phyloP scores from a whole-genome alignment of 192 early-diverging fungal species.

The Chytriomyces sp. region DNA sequence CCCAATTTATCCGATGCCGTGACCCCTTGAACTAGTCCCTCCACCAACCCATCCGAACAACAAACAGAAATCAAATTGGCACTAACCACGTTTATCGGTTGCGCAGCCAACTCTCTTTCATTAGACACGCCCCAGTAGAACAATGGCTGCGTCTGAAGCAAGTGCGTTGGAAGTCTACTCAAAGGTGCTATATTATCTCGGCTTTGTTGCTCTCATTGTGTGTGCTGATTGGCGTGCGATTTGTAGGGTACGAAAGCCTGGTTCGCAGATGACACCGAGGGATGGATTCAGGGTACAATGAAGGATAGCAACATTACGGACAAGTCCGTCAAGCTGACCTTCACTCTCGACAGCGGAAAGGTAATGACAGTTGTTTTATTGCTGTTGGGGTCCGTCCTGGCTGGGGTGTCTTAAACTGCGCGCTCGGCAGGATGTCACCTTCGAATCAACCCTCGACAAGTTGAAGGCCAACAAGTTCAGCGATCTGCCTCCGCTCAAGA shows the following conservation, averaged over 20 bases:
- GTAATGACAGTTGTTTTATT: slow-evolving; percentile 55
- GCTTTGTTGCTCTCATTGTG: background rate
- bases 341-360: slow-evolving; percentile 63
- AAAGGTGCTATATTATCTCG: slow-evolving; percentile 16
- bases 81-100: too few relatives aligned
- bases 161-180: slow-evolving; percentile 30
- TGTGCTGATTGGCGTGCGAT: background rate
- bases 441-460: slow-evolving; percentile 73
- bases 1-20: too few relatives aligned
- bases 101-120: too few relatives aligned
- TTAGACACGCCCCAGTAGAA: background rate
- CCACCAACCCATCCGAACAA: too few relatives aligned
- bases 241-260: slow-evolving; percentile 71
- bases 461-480: slow-evolving; percentile 69
- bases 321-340: slow-evolving; percentile 68
- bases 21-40: too few relatives aligned
- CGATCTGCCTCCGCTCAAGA: slow-evolving; percentile 88
- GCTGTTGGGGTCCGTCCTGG: background rate
- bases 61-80: too few relatives aligned
- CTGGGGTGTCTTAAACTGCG: background rate
- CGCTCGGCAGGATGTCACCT: slow-evolving; percentile 66
- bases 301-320: slow-evolving; percentile 49
- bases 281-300: slow-evolving; percentile 79
- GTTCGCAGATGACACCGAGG: slow-evolving; percentile 86
- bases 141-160: slow-evolving; percentile 14